These are phyloP conservation scores for Bombardia bombarda DNA, from an alignment of 495 filamentous ascomycete species.

Conservation along the genomic window DNA sequence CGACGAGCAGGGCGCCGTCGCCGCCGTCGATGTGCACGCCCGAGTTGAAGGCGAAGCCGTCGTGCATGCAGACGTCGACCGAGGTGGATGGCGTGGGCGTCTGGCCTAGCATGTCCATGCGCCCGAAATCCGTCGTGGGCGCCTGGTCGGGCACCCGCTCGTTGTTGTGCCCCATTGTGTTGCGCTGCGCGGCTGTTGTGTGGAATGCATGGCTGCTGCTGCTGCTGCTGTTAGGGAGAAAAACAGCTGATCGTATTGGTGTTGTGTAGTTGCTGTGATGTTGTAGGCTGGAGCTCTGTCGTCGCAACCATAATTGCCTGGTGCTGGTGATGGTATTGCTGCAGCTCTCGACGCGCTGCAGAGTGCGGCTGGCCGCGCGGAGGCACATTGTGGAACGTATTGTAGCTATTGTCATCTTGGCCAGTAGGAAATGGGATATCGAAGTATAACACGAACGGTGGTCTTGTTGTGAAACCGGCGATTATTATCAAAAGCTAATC, in stretches of 20 bases:
- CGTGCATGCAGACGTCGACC: slow-evolving; percentile 67
- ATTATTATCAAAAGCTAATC: too few species aligned
- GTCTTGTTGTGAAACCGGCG: too few species aligned
- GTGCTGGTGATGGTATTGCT: background rate
- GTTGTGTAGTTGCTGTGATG: background rate
- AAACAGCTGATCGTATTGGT: background rate
- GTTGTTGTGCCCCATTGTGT: slow-evolving; percentile 11
- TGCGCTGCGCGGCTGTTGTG: slow-evolving; percentile 2
- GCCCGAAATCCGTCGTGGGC: slow-evolving; percentile 60
- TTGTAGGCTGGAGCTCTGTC: background rate
- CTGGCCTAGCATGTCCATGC: slow-evolving; percentile 71
- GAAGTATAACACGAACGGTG: too few species aligned
- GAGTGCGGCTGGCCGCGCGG: too few species aligned
- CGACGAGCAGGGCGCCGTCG: slow-evolving; percentile 64
- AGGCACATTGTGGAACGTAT: background rate
- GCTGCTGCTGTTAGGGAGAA: background rate
- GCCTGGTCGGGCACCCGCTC: slow-evolving; percentile 13
- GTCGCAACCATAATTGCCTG: background rate
- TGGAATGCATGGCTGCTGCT: background rate
- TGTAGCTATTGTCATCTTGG: too few species aligned
- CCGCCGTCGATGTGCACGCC: slow-evolving; percentile 59
- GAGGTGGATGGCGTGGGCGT: slow-evolving; percentile 68
- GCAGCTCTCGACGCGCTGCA: slow-evolving; percentile 2
- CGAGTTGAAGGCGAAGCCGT: slow-evolving; percentile 78
- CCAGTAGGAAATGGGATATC: too few species aligned